Base-by-base conservation (phyloP, 2,329 filamentous ascomycete genomes). In the Pyrenophora teres region DNA sequence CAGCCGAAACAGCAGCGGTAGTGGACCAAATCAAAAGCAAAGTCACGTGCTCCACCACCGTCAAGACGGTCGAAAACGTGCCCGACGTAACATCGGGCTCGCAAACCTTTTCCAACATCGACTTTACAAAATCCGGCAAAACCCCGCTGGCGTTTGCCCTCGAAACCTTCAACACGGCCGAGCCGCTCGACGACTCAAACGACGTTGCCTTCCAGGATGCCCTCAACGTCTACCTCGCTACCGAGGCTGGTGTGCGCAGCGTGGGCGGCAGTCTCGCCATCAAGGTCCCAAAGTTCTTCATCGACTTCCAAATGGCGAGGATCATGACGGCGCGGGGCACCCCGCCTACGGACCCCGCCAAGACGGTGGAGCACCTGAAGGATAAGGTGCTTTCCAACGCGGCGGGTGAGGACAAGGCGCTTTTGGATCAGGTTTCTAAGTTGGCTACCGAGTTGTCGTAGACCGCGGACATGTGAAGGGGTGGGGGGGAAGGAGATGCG, bases 271-370 rank as follows among this genome's bases (percentile, higher is more conserved):
- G 64, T 48, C 71, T 86, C 15, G 79, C 76, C 2, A 81, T 86
- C 71, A 85, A 86, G 70, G 80, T 82, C 4, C 83, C 83, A 55
- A 86, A 86, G 70, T 86, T 86, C 78, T 86, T 86, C 68, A 67
- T 86, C 36, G 73, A 79, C 52, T 81, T 84, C 67, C 83, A 86
- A 70, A 77, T 85, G 30, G 78, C 80, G 35, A 75, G 83, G 18
- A 85, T 86, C 58, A 76, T 82, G 70, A 83, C 82, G 0, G 83
- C 83, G 0, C 81, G 85, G 72, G 83, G 83, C 0, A 80, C 79
- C 44, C 68, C 78, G 36, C 82, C 82, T 1, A 73, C 76, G 0
- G 79, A 73, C n/a, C 69, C 83, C 0, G 81, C 78, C 7, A 69
- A 74, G 63, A 79, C 81, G 65, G 82, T 86, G 8, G 78, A 83